Evolutionary conservation across 2,329 filamentous ascomycete genomes (phyloP), one percentile per base, ranked within the genome.

Genomic region (Paraconiothyrium brasiliense): DNA sequence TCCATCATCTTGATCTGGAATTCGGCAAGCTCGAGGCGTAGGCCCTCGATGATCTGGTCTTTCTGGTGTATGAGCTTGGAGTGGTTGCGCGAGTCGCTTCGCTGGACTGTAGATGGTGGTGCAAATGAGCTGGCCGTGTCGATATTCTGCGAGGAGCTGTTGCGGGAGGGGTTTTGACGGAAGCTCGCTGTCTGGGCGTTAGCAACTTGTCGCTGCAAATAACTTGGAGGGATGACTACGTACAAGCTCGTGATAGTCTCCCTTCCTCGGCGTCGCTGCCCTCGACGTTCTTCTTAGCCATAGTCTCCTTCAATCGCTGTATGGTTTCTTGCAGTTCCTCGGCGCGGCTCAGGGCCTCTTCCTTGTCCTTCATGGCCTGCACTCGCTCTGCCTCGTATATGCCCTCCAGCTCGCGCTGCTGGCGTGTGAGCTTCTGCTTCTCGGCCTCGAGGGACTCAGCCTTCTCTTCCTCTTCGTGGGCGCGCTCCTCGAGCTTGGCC

Each of bases 1-100:
- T 98, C 94, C 32, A 97, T 91, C 30, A 97, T 85, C 79, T 97
- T 97, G 81, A 97, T 96, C 78, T 98, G 94, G 24, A 92, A 90
- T 79, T 98, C 95, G 47, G 95, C 94, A 52, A 99, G 86, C 78
- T 99, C 95, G 30, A 98, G 86, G 59, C 94, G 88, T 64, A 99
- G 84, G 11, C 91, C 93, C 78, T 98, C 94, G 70, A 99, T 98
- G 61, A 97, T 84, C 81, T 96, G 95, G 80, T 99, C 95, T 79
- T 98, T 99, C 78, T 98, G 94, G 70, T 96, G 85, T 54, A 98
- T 86, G 56, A 97, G 84, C 78, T 94, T 96, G 14, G 93, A 96
- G 79, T 91, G 94, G 77, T 92, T 96, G 66, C 91, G 87, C 37
- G 93, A 97, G 71, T 96, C 92, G 84, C 92, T 97, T 67, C 93